phyloP scores from a whole-genome alignment of 192 early-diverging fungal genomes.

The Diversispora eburnea region DNA sequence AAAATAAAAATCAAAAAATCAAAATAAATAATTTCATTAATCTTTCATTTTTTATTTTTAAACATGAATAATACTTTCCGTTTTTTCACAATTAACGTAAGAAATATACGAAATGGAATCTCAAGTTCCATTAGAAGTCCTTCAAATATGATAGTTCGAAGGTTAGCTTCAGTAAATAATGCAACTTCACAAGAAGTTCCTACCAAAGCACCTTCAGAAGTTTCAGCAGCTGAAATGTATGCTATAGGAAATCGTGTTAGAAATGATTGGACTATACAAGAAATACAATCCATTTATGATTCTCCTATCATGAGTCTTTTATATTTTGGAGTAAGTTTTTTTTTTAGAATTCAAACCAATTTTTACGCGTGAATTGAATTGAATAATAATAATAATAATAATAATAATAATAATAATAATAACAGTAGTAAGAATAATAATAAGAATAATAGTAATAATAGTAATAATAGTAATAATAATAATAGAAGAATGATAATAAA shows the following conservation, averaged over 20 bases:
- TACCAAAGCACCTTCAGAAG: too few species aligned
- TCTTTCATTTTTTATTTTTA: too few species aligned
- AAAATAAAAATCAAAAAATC: too few species aligned
- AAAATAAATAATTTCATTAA: too few species aligned
- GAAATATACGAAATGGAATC: too few species aligned
- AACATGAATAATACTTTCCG: too few species aligned
- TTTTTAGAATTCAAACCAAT: not conserved
- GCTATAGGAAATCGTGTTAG: constrained; percentile 40
- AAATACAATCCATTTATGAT: constrained; percentile 72
- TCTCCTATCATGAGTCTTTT: constrained; percentile 74
- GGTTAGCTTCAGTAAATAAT: not conserved
- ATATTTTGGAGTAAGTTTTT: constrained; percentile 61
- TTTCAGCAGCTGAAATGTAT: not conserved
- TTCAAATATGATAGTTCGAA: not conserved
- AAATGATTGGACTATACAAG: constrained; percentile 70
- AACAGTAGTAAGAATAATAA: too few species aligned
- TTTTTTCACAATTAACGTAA: too few species aligned
- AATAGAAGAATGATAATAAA: not conserved
- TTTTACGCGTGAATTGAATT: not conserved
- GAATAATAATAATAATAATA: not conserved
- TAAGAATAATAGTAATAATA: too few species aligned
- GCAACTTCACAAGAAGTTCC: too few species aligned
- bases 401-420: too few species aligned
- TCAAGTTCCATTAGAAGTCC: not conserved
- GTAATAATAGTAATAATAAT: too few species aligned